These are phyloP conservation scores for Apophysomyces elegans DNA, from an alignment of 371 early-diverging fungal genomes.

Conservation along the genomic window DNA sequence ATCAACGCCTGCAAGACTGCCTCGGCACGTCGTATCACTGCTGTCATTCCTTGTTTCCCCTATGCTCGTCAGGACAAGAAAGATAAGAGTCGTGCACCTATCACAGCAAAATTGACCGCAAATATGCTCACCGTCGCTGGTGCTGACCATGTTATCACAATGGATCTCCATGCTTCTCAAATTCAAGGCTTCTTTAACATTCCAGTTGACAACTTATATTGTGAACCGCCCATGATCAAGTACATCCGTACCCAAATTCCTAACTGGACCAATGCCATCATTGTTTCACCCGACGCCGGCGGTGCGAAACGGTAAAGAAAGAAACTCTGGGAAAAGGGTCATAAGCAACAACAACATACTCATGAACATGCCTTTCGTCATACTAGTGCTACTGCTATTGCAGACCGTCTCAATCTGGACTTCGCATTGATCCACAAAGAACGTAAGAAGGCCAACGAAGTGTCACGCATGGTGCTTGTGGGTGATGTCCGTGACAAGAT, in stretches of 20 bases:
- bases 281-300: slow-evolving; percentile 98
- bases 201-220: slow-evolving; percentile 96
- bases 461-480: slow-evolving; percentile 94
- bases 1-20: slow-evolving; percentile 97
- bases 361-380: slow-evolving; percentile 1
- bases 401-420: slow-evolving; percentile 93
- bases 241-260: slow-evolving; percentile 88
- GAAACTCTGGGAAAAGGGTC: not conserved
- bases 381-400: slow-evolving; percentile 89
- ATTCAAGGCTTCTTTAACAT: slow-evolving; percentile 99
- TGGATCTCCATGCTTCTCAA: slow-evolving; percentile 97
- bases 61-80: slow-evolving; percentile 98
- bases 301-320: slow-evolving; percentile 93
- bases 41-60: slow-evolving; percentile 97
- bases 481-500: slow-evolving; percentile 93
- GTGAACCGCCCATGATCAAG: slow-evolving; percentile 90
- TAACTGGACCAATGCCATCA: slow-evolving; percentile 83
- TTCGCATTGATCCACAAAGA: slow-evolving; percentile 99
- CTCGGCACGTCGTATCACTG: slow-evolving; percentile 92
- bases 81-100: slow-evolving; percentile 93
- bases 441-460: slow-evolving; percentile 94
- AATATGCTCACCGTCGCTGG: slow-evolving; percentile 96
- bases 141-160: slow-evolving; percentile 97
- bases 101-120: slow-evolving; percentile 92
- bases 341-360: not conserved